Evolutionary conservation across 2,329 filamentous ascomycete species (phyloP).

Genomic region (Ophiocordyceps camponoti-leonardi): DNA sequence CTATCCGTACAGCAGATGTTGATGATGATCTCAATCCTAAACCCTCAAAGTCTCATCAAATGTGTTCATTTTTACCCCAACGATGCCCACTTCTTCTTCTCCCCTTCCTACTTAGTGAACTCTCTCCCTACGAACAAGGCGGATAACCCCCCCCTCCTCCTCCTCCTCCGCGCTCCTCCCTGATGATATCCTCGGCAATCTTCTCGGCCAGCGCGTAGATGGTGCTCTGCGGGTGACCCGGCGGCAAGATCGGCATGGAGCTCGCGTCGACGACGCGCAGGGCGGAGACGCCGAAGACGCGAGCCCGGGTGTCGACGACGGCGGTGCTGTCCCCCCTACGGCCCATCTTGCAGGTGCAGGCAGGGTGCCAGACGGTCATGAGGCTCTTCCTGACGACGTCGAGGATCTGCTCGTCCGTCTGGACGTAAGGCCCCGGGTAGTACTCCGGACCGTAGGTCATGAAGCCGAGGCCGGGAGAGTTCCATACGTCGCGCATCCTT

Average conservation of each 20-base stretch:
- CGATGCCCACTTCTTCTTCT: not conserved
- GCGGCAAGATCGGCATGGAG: not conserved
- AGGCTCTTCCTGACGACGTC: conserved; percentile 16
- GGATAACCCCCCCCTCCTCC: too few relatives aligned
- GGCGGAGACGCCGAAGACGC: not conserved
- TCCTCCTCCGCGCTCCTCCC: not conserved
- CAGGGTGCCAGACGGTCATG: conserved; percentile 34
- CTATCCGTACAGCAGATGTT: too few relatives aligned
- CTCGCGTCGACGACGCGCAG: conserved; percentile 1
- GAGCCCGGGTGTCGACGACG: not conserved
- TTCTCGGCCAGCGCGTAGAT: conserved; percentile 1
- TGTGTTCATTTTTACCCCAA: too few relatives aligned
- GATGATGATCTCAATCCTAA: too few relatives aligned
- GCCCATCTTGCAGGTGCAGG: conserved; percentile 33
- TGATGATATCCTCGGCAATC: not conserved
- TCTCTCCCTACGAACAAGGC: too few relatives aligned
- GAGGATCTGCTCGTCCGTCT: conserved; percentile 5
- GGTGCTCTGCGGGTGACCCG: conserved; percentile 1
- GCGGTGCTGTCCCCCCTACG: conserved; percentile 21
- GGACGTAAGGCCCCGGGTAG: conserved; percentile 1
- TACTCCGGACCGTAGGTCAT: not conserved
- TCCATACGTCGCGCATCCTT: conserved; percentile 18
- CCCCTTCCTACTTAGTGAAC: not conserved
- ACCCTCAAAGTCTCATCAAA: too few relatives aligned
- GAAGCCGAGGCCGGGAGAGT: not conserved